phyloP scores from a whole-genome alignment of 129 eudicot species.

The Sambucus nigra region DNA sequence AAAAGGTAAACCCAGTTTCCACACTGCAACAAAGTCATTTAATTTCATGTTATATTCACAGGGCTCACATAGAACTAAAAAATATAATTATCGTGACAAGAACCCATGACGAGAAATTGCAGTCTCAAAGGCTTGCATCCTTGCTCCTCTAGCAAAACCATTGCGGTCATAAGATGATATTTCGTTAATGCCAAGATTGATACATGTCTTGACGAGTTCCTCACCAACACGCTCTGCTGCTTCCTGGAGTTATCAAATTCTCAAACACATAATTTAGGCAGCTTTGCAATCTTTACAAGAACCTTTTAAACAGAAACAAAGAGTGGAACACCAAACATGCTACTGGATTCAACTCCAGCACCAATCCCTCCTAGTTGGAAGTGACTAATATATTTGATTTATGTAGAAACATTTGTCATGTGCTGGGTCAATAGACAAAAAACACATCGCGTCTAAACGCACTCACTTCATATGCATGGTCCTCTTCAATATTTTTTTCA shows the following conservation, averaged over 20 bases:
- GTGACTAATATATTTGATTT: not conserved
- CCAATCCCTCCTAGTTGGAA: not conserved
- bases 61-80: not conserved
- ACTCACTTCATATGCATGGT: not conserved
- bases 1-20: too few relatives aligned
- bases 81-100: constrained; percentile 33
- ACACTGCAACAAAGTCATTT: not conserved
- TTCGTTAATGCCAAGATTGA: constrained; percentile 56
- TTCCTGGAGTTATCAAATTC: constrained; percentile 37
- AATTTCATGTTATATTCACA: not conserved
- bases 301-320: not conserved
- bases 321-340: too few relatives aligned
- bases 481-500: not conserved
- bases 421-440: too few relatives aligned
- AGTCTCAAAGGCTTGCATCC: constrained; percentile 82
- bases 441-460: too few relatives aligned
- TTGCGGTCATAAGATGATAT: constrained; percentile 77
- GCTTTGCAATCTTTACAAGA: not conserved
- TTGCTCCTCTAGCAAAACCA: constrained; percentile 64
- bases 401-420: too few relatives aligned
- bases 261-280: not conserved
- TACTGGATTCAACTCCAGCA: too few relatives aligned
- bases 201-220: constrained; percentile 76
- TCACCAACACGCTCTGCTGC: constrained; percentile 81
- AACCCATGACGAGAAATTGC: constrained; percentile 74